These are phyloP conservation scores for Didymella keratinophila DNA, from an alignment of 2,329 filamentous ascomycete genomes.

Conservation along the genomic window DNA sequence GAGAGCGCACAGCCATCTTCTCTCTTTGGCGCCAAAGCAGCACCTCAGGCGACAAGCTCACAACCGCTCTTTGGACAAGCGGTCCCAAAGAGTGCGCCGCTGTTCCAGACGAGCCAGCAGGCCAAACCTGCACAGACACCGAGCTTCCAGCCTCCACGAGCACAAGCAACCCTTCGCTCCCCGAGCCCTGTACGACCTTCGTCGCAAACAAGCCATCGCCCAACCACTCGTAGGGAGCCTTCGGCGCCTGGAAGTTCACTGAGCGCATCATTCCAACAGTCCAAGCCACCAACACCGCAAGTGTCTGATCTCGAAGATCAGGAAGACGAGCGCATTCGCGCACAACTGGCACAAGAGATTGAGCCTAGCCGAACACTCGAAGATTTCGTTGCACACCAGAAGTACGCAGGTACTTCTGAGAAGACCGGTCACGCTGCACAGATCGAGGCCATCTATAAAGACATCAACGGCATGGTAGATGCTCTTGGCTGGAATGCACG, in stretches of 20 bases:
- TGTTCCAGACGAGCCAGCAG: conserved; percentile 23
- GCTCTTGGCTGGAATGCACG: conserved; percentile 87
- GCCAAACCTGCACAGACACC: conserved; percentile 24
- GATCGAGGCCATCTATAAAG: conserved; percentile 69
- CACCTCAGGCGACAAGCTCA: conserved; percentile 1
- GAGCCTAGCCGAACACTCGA: conserved; percentile 69
- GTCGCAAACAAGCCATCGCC: conserved; percentile 57
- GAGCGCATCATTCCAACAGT: conserved; percentile 40
- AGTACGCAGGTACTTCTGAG: conserved; percentile 51
- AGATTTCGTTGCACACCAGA: conserved; percentile 69
- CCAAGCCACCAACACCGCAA: conserved; percentile 50
- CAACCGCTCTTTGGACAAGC: conserved; percentile 32
- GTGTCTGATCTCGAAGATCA: conserved; percentile 56
- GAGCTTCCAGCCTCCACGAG: conserved; percentile 62
- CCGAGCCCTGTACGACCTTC: conserved; percentile 73
- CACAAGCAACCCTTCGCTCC: conserved; percentile 69
- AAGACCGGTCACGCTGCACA: conserved; percentile 56
- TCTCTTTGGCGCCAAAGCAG: conserved; percentile 3
- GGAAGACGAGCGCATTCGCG: conserved; percentile 73
- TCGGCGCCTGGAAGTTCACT: conserved; percentile 45
- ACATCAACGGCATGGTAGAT: conserved; percentile 94
- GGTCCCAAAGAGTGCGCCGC: conserved; percentile 21
- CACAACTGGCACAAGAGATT: conserved; percentile 66
- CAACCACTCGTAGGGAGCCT: conserved; percentile 36
- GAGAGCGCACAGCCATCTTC: conserved; percentile 18